Base-by-base conservation (phyloP, 148 eudicot species). In the Talinum fruticosum region DNA sequence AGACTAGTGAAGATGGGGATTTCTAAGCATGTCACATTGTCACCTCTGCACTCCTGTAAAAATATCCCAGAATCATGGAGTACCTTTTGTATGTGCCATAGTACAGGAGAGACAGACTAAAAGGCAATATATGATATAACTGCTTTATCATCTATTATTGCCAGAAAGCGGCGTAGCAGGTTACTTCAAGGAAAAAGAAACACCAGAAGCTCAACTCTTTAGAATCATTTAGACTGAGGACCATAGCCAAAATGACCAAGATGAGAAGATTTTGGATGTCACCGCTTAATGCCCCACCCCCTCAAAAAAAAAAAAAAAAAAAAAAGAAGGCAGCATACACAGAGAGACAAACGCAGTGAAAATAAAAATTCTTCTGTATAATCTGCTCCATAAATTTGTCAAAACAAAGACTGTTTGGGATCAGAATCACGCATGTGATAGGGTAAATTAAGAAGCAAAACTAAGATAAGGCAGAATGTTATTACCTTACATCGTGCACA, bases 401-500 rank as follows among this genome's bases (percentile, higher is more conserved):
- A n/a, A n/a, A n/a, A n/a, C n/a, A n/a, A n/a, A n/a, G n/a, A n/a
- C n/a, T n/a, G n/a, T n/a, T n/a, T n/a, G n/a, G n/a, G n/a, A n/a
- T n/a, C n/a, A n/a, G n/a, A n/a, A n/a, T n/a, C n/a, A n/a, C n/a
- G n/a, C n/a, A n/a, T n/a, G n/a, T n/a, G 21, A 51, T 15, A 16
- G 57, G 57, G 57, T 51, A 10, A 1, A 51, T 15, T 18, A 51
- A n/a, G 62, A 19, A 29, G 4, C 62, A 18, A 38, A 23, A 65
- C 36, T 3, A 18, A 10, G 36, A 35, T 8, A 64, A 74, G 49
- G 24, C 16, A 37, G 76, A 32, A 69, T 41, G 4, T 38, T 35
- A 53, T 85, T 75, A 95, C 97, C 97, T 96, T 96, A 84, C 99
- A 96, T 37, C 99, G 97, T 49, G 90, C 71, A 82, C 99, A 96